Evolutionary conservation across 2,329 filamentous ascomycete species (phyloP), one percentile per base, ranked within the genome.

Genomic region (Stagonosporopsis cucurbitacearum): DNA sequence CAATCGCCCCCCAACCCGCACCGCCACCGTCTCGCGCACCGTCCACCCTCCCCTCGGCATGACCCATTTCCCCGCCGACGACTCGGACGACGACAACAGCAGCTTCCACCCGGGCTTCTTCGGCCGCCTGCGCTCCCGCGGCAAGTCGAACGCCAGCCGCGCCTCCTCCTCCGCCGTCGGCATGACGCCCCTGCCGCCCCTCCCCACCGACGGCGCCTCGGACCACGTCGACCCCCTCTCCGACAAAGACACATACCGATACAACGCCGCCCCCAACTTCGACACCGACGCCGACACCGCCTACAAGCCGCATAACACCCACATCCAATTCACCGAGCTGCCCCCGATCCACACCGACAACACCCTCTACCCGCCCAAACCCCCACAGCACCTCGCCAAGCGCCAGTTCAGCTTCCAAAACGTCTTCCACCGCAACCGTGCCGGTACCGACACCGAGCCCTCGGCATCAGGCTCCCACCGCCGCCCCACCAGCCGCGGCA

Each of bases 401-500:
- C 84, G 94, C 57, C 91, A 96, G 71, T 99, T 98, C 77, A 96
- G 91, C 17, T 98, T 98, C 81, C 89, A 93, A 62, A 92, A 90
- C 63, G 86, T 96, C 48, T 95, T 97, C 75, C 79, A 80, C 57
- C 83, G 87, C 32, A 66, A 69, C 46, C 66, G 69, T 23, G 58
- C 65, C 40, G 67, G 72, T n/a, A 71, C 66, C 3, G 64, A 58
- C 15, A 66, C 68, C 17, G 64, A 66, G 39, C 55, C 54, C 2
- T 64, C 7, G 60, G 59, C 26, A 59, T 48, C 23, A 55, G 22
- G 22, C 52, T 20, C 17, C 3, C 35, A 19, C 35, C 17, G 41
- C 25, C 9, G 68, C 22, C 74, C 72, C 17, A 57, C 63, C 15
- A 59, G 70, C 55, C 68, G 62, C 58, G 62, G 69, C 51, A 67